Base-by-base conservation (phyloP, 805 yeast species). In the Lipomyces yamadae region DNA sequence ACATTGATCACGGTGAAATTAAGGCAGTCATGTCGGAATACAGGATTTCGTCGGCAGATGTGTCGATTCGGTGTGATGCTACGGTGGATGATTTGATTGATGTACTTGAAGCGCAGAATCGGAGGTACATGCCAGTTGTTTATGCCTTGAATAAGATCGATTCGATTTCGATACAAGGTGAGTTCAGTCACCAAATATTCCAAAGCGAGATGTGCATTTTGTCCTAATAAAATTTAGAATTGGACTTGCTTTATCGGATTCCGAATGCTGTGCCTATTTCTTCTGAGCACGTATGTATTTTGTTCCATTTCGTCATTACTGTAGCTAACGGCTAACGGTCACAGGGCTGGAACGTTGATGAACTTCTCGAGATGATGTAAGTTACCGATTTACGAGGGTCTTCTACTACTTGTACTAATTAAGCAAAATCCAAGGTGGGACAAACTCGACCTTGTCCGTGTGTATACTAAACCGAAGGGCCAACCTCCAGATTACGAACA, bases 231-330 rank as follows among this genome's bases (percentile, higher is more conserved):
- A 4, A 33, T 6, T 18, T 24, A 67, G 99, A 95, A 78, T 85
- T 95, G 73, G 97, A 95, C 72, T 81, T 95, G 66, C 80, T 95
- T 69, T 89, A 91, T 81, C 86, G 95, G 77, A 95, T 95, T 74
- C 99, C 99, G 60, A 88, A 95, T 79, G 98, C 98, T 6, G 96
- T 95, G 61, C 99, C 99, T 52, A 94, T 95, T 68, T 91, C 97
- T 8, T 90, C 97, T 6, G 98, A 96, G 70, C 85, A 90, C 76
- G 71, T 68, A 45, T 24, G 70, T 54, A 18, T 8, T 30, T 35
- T 7, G n/a, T 15, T 10, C n/a, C 15, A 1, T 13, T 5, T 6
- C 13, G 29, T 24, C 53, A 10, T 32, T 50, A 30, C 50, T 5
- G 3, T 64, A 18, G 10, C 60, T 39, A 29, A 39, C 34, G 18